These are phyloP conservation scores for Juncus effusus DNA, from an alignment of 176 grass and related monocot genomes.

Conservation along the genomic window DNA sequence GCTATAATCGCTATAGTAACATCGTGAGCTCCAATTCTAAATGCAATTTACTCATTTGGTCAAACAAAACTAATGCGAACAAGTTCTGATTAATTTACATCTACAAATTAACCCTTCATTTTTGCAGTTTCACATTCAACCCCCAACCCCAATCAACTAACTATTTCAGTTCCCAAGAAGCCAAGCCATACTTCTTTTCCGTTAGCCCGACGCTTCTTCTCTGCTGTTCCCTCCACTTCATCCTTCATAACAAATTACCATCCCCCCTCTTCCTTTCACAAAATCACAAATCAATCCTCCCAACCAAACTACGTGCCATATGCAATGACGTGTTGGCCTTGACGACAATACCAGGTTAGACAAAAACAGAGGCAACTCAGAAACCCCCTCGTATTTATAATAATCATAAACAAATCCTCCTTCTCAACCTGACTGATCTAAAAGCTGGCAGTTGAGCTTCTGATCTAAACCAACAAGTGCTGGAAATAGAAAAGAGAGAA, in stretches of 20 bases:
- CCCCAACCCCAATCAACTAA: neutral
- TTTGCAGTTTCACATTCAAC: neutral
- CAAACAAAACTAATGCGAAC: too few relatives aligned
- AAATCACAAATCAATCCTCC: neutral
- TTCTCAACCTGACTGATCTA: too few relatives aligned
- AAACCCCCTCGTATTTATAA: neutral
- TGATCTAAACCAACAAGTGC: too few relatives aligned
- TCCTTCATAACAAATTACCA: neutral
- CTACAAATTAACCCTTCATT: neutral
- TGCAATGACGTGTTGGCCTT: constrained; percentile 21
- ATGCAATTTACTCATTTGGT: too few relatives aligned
- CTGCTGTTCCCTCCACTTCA: neutral
- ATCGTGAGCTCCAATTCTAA: too few relatives aligned
- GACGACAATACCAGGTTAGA: constrained; percentile 16
- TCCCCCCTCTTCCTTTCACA: neutral
- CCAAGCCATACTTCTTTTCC: neutral
- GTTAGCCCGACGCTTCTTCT: neutral
- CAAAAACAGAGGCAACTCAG: neutral
- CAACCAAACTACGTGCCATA: constrained; percentile 9
- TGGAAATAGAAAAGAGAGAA: neutral
- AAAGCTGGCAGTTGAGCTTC: too few relatives aligned
- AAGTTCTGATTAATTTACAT: too few relatives aligned
- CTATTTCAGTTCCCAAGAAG: neutral
- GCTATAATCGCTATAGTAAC: too few relatives aligned
- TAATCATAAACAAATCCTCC: too few relatives aligned